Evolutionary conservation across 1,284 basidiomycete species (phyloP).

Genomic region (Sporisorium sorghi): DNA sequence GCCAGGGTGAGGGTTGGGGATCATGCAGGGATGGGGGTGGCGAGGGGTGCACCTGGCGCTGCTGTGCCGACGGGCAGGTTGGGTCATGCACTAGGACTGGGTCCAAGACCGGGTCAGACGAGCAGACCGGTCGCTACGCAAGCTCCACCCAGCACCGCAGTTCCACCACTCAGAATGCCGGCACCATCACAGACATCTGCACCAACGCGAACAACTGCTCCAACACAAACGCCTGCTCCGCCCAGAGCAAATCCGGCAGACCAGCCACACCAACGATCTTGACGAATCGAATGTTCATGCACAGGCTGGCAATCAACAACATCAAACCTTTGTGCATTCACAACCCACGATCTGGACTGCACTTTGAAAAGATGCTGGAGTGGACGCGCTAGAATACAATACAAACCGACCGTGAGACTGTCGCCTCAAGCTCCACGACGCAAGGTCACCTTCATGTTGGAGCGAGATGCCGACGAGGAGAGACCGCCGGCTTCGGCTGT

Average conservation of each 20-base stretch:
- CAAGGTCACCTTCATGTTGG: constrained; percentile 38
- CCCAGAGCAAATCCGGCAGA: not conserved
- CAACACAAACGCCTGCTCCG: not conserved
- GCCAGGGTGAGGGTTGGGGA: constrained; percentile 14
- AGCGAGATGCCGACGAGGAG: constrained; percentile 16
- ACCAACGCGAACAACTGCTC: too few species aligned
- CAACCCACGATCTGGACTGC: not conserved
- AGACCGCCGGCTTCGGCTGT: constrained; percentile 4
- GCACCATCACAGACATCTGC: not conserved
- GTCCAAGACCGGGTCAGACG: constrained; percentile 1
- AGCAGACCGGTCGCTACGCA: not conserved
- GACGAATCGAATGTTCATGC: not conserved
- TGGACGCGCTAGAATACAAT: constrained; percentile 15
- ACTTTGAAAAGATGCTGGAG: not conserved
- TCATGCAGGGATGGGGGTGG: too few species aligned
- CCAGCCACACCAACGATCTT: not conserved
- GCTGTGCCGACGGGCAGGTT: not conserved
- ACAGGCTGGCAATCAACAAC: not conserved
- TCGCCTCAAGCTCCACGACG: constrained; percentile 26
- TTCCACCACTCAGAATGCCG: constrained; percentile 6
- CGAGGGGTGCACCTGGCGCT: too few species aligned
- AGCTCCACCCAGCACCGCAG: not conserved
- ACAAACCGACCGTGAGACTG: not conserved
- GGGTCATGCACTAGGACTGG: constrained; percentile 14
- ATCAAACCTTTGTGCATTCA: too few species aligned